Evolutionary conservation across 2,329 filamentous ascomycete genomes (phyloP), one percentile per base, ranked within the genome.

Genomic region (Fusarium sp.): DNA sequence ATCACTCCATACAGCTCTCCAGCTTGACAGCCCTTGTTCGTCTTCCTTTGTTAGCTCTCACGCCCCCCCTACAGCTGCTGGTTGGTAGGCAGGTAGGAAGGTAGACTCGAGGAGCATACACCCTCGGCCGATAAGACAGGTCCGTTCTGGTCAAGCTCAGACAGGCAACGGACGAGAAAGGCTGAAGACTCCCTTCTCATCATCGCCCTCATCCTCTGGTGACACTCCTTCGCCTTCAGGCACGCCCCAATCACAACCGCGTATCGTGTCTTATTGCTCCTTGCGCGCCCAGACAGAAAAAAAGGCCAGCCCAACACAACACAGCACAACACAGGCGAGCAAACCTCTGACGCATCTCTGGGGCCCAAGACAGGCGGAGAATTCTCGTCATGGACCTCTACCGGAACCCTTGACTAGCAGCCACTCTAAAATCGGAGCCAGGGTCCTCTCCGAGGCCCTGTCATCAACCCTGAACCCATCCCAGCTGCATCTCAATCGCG

Each of bases 401-500:
- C 79, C 73, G 69, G 64, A 76, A 76, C 69, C 80, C 81, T 82
- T 82, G 81, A 80, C 82, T 82, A 82, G 79, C 79, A 80, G 79
- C 80, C 81, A 81, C 81, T 80, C 80, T 79, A 79, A 79, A 81
- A 80, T 78, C 79, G 69, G 76, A 80, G 77, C 80, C 79, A 79
- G 79, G 82, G 81, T 80, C 77, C 76, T 79, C 80, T 79, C 80
- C 76, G 75, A 77, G 76, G 77, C 79, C 81, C 81, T 81, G 82
- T 81, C 79, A 74, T 74, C 81, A 82, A 82, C 81, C 81, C 82
- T 83, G 82, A 80, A 81, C 72, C 71, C 25, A 84, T 81, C 83
- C 83, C 82, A 81, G 79, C 81, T 81, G 82, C 83, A 83, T 85
- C 83, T 83, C 83, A 84, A 83, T 74, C 75, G 70, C 72, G 83